Evolutionary conservation across 352 stramenopile species (phyloP).

Genomic region (Globisporangium megalacanthum): DNA sequence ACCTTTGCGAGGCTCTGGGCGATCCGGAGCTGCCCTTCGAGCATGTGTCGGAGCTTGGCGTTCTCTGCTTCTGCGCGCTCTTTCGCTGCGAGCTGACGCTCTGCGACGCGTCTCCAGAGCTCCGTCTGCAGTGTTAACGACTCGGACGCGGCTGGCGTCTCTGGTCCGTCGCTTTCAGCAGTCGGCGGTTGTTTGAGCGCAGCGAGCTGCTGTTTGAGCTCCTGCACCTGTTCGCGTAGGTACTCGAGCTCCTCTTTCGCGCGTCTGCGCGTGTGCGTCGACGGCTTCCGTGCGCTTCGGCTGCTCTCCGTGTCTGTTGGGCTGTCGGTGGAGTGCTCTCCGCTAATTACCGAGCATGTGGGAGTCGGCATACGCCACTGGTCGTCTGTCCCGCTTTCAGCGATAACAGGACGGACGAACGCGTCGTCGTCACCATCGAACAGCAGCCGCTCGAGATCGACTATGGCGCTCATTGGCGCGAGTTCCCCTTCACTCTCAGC

Average conservation of each 20-base stretch:
- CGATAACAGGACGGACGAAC: too few relatives aligned
- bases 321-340: too few relatives aligned
- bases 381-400: too few relatives aligned
- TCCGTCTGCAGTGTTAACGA: background rate
- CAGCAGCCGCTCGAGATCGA: too few relatives aligned
- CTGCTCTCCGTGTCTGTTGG: too few relatives aligned
- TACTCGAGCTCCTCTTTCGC: slow-evolving; percentile 9
- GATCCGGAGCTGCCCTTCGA: slow-evolving; percentile 41
- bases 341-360: too few relatives aligned
- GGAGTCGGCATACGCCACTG: too few relatives aligned
- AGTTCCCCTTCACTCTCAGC: too few relatives aligned
- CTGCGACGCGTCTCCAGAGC: slow-evolving; percentile 25
- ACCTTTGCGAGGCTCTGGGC: slow-evolving; percentile 40
- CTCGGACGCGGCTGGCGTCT: background rate
- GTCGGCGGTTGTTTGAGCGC: background rate
- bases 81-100: slow-evolving; percentile 21
- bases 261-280: background rate
- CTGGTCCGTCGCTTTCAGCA: background rate
- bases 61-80: slow-evolving; percentile 25
- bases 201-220: slow-evolving; percentile 3
- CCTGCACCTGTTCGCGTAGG: slow-evolving; percentile 4
- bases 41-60: slow-evolving; percentile 17
- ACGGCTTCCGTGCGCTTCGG: too few relatives aligned
- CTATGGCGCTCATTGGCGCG: too few relatives aligned
- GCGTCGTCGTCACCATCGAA: too few relatives aligned